Evolutionary conservation across 192 early-diverging fungal species (phyloP).

Genomic region (Backusella sp.): DNA sequence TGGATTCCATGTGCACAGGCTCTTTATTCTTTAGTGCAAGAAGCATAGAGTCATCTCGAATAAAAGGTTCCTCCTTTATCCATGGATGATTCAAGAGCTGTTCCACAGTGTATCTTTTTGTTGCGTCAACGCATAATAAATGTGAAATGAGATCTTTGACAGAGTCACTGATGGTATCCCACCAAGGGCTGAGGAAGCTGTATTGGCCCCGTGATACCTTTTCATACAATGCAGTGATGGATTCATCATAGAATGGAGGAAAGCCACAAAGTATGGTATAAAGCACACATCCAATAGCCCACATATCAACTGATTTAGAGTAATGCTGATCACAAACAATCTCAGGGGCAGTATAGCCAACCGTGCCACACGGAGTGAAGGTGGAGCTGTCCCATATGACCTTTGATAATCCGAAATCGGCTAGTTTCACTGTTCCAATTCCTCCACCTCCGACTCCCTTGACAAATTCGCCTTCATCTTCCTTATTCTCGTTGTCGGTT

Average conservation of each 20-base stretch:
- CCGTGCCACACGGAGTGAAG: slow-evolving; percentile 89
- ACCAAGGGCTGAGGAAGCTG: slow-evolving; percentile 86
- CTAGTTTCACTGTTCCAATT: slow-evolving; percentile 81
- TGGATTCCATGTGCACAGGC: neutral
- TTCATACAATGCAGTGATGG: slow-evolving; percentile 71
- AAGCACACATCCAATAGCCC: slow-evolving; percentile 84
- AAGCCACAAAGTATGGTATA: slow-evolving; percentile 81
- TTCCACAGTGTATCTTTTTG: slow-evolving; percentile 72
- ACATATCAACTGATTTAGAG: slow-evolving; percentile 83
- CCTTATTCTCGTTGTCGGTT: slow-evolving; percentile 62
- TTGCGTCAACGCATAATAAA: slow-evolving; percentile 69
- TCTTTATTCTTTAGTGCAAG: slow-evolving; percentile 3
- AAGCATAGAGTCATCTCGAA: neutral
- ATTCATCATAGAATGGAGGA: slow-evolving; percentile 84
- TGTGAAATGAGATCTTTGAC: slow-evolving; percentile 73
- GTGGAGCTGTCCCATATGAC: slow-evolving; percentile 80
- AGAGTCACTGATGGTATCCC: slow-evolving; percentile 80
- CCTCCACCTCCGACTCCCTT: slow-evolving; percentile 76
- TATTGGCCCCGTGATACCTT: slow-evolving; percentile 86
- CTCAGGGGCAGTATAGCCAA: slow-evolving; percentile 93
- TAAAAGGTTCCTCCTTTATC: slow-evolving; percentile 43
- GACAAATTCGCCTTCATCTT: slow-evolving; percentile 74
- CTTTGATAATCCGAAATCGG: slow-evolving; percentile 90
- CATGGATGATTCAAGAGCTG: slow-evolving; percentile 83
- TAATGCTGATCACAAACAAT: slow-evolving; percentile 81